Evolutionary conservation across 2,329 filamentous ascomycete genomes (phyloP).

Genomic region (Dactylella cylindrospora): DNA sequence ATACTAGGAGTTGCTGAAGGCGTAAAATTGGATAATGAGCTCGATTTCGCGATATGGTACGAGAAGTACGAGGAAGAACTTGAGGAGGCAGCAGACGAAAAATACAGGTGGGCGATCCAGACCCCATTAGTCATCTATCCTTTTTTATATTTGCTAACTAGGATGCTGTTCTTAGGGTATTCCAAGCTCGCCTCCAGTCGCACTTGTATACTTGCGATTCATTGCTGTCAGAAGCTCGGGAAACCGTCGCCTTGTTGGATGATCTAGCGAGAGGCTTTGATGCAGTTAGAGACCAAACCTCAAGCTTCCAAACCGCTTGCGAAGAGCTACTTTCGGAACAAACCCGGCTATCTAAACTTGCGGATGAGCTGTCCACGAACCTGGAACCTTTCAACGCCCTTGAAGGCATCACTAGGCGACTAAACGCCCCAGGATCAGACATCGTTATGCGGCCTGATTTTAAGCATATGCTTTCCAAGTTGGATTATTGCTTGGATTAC

Average conservation of each 20-base stretch:
- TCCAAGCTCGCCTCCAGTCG: constrained; percentile 67
- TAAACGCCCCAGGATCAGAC: constrained; percentile 88
- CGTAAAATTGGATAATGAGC: constrained; percentile 54
- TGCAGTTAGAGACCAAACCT: constrained; percentile 83
- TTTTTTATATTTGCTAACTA: background rate
- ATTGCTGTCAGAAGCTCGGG: constrained; percentile 74
- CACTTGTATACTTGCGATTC: constrained; percentile 67
- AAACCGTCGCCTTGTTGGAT: constrained; percentile 73
- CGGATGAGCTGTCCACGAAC: constrained; percentile 82
- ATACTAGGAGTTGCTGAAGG: constrained; percentile 50
- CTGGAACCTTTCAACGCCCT: constrained; percentile 94
- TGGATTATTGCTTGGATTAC: constrained; percentile 89
- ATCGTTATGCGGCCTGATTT: constrained; percentile 85
- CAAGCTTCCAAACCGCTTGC: constrained; percentile 89
- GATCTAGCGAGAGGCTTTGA: constrained; percentile 83
- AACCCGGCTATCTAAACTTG: constrained; percentile 72
- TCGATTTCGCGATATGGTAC: constrained; percentile 64
- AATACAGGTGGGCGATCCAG: constrained; percentile 69
- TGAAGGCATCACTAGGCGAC: constrained; percentile 80
- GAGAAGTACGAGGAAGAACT: constrained; percentile 65
- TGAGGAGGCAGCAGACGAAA: constrained; percentile 77
- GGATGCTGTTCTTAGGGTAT: constrained; percentile 63
- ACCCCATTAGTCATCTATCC: background rate
- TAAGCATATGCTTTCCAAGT: constrained; percentile 78
- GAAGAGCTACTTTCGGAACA: constrained; percentile 84